These are phyloP conservation scores for Scenedesmus sp. DNA, from an alignment of 163 green algal genomes.

Conservation along the genomic window DNA sequence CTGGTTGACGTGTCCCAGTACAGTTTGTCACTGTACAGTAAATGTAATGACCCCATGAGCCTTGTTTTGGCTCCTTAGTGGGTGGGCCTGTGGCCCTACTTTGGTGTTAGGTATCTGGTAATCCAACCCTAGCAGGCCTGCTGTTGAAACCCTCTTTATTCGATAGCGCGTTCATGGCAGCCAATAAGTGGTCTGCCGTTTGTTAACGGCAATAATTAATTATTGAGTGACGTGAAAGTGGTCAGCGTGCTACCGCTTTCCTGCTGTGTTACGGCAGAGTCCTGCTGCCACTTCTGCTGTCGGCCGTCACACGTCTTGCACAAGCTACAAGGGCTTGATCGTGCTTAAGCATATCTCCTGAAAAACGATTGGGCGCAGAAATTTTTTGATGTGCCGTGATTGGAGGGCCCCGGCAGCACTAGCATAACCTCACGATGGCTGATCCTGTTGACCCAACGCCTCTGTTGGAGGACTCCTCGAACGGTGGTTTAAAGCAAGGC, in stretches of 20 bases:
- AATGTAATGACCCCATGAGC: no score
- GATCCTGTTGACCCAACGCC: background rate
- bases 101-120: no score
- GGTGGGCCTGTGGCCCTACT: no score
- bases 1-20: background rate
- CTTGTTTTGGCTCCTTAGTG: no score
- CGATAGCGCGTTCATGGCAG: background rate
- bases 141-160: no score
- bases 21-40: background rate
- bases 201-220: no score
- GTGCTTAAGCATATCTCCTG: background rate
- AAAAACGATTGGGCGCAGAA: background rate
- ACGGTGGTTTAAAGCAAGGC: background rate
- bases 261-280: slow-evolving; percentile 17
- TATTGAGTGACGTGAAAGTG: background rate
- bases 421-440: background rate
- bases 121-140: no score
- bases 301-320: background rate
- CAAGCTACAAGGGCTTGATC: background rate
- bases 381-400: background rate
- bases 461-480: slow-evolving; percentile 1
- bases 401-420: background rate
- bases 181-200: no score
- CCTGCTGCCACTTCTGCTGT: background rate
- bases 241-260: background rate